Percentiles rank a stretch among this genome's conserved stretches.
These are phyloP conservation scores for Volvariella surrecta DNA, from an alignment of 1,284 basidiomycete genomes.

Conservation along the genomic window DNA sequence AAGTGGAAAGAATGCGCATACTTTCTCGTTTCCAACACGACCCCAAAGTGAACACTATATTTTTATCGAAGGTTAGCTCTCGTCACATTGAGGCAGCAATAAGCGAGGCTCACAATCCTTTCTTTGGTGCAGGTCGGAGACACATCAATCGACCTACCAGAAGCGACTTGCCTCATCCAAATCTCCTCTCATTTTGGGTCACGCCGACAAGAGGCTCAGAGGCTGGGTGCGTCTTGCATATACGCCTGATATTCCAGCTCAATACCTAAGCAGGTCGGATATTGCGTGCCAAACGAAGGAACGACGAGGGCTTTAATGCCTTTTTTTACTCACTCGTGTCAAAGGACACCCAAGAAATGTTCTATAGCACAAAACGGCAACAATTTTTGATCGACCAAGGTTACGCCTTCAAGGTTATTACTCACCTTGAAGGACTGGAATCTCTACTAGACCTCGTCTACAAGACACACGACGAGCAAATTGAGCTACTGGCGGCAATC, in stretches of 20 bases:
- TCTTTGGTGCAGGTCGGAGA: constrained; percentile 97
- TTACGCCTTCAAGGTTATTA: constrained; percentile 99
- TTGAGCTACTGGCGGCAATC: constrained; percentile 89
- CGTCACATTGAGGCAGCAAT: too few species aligned
- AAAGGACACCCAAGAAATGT: constrained; percentile 99
- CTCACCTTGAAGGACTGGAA: constrained; percentile 90
- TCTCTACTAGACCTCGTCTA: constrained; percentile 87
- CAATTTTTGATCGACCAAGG: constrained; percentile 99
- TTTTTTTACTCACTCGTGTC: constrained; percentile 99
- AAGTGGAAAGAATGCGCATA: constrained; percentile 94
- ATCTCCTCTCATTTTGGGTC: constrained; percentile 99
- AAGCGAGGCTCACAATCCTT: too few species aligned
- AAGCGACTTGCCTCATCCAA: constrained; percentile 98
- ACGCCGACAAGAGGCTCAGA: constrained; percentile 94
- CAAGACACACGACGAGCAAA: constrained; percentile 86
- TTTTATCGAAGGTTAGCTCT: constrained; percentile 80
- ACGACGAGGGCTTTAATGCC: constrained; percentile 99
- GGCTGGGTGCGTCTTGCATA: constrained; percentile 56
- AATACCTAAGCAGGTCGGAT: constrained; percentile 68
- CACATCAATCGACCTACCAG: constrained; percentile 97
- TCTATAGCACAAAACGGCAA: constrained; percentile 97
- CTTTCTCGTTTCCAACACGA: constrained; percentile 95
- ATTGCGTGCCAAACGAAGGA: constrained; percentile 92
- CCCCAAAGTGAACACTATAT: constrained; percentile 96
- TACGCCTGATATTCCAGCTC: background rate